phyloP scores from a whole-genome alignment of 805 yeast genomes.

The Saccharomyces paradoxus region DNA sequence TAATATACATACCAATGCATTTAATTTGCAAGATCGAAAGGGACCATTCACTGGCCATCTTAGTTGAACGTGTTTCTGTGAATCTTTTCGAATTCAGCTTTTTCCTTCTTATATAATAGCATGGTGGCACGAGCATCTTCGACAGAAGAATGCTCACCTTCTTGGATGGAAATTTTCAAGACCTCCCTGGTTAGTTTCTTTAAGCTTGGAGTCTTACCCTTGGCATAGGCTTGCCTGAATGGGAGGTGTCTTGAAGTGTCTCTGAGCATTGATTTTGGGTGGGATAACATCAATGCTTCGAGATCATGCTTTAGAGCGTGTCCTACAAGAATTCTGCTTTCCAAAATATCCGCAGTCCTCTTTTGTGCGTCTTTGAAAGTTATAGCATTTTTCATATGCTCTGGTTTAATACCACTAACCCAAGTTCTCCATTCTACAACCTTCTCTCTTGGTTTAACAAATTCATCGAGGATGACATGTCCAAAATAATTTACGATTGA shows the following conservation, averaged over 20 bases:
- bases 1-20: not conserved
- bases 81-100: slow-evolving; percentile 49
- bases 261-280: slow-evolving; percentile 54
- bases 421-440: slow-evolving; percentile 91
- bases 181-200: slow-evolving; percentile 55
- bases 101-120: slow-evolving; percentile 61
- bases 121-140: slow-evolving; percentile 88
- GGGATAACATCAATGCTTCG: slow-evolving; percentile 55
- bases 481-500: slow-evolving; percentile 83
- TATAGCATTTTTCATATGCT: slow-evolving; percentile 60
- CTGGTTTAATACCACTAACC: slow-evolving; percentile 79
- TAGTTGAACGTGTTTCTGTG: slow-evolving; percentile 16
- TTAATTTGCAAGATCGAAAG: not conserved
- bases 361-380: slow-evolving; percentile 59
- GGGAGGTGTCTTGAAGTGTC: slow-evolving; percentile 65
- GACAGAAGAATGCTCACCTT: slow-evolving; percentile 73
- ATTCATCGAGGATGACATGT: slow-evolving; percentile 57
- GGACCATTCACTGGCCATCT: not conserved
- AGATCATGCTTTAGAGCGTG: slow-evolving; percentile 81
- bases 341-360: slow-evolving; percentile 43
- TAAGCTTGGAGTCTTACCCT: slow-evolving; percentile 66
- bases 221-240: slow-evolving; percentile 45
- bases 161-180: slow-evolving; percentile 56
- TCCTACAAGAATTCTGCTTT: slow-evolving; percentile 61
- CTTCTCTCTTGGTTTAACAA: slow-evolving; percentile 62